Percentiles rank a stretch among this genome's conserved stretches.
phyloP scores from a whole-genome alignment of 169 alveolate species.

The Cryptosporidium sp. region DNA sequence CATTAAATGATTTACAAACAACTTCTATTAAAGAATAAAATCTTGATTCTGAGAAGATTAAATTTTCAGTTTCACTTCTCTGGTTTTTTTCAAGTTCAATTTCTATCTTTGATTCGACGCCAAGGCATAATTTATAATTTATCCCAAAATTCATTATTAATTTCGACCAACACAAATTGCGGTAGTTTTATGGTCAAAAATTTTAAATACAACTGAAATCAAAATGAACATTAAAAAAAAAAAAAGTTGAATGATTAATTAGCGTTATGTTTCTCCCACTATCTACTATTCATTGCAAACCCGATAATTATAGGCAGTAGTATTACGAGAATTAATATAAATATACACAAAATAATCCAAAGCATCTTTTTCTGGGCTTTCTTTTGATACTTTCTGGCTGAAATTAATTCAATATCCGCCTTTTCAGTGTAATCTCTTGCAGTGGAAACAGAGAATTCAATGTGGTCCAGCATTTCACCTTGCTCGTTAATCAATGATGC shows the following conservation, averaged over 20 bases:
- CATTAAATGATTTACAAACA: slow-evolving; percentile 9
- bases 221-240: background rate
- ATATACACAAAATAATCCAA: slow-evolving; percentile 78
- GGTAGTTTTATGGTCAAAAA: background rate
- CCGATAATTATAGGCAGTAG: slow-evolving; percentile 47
- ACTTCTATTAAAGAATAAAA: background rate
- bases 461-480: slow-evolving; percentile 88
- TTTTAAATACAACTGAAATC: background rate
- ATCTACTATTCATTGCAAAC: slow-evolving; percentile 3
- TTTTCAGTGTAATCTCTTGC: slow-evolving; percentile 85
- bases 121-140: background rate
- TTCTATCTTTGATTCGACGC: slow-evolving; percentile 7
- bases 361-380: slow-evolving; percentile 77
- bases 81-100: background rate
- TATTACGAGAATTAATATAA: slow-evolving; percentile 36
- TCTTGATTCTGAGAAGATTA: background rate
- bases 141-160: background rate
- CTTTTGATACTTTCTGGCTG: slow-evolving; percentile 77
- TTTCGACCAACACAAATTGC: background rate
- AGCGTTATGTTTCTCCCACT: background rate
- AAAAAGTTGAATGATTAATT: background rate
- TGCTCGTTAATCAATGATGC: slow-evolving; percentile 87
- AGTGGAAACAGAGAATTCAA: slow-evolving; percentile 81
- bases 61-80: background rate
- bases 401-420: slow-evolving; percentile 79